Base-by-base conservation (phyloP, 768 basidiomycete genomes). In the Trametes punicea region DNA sequence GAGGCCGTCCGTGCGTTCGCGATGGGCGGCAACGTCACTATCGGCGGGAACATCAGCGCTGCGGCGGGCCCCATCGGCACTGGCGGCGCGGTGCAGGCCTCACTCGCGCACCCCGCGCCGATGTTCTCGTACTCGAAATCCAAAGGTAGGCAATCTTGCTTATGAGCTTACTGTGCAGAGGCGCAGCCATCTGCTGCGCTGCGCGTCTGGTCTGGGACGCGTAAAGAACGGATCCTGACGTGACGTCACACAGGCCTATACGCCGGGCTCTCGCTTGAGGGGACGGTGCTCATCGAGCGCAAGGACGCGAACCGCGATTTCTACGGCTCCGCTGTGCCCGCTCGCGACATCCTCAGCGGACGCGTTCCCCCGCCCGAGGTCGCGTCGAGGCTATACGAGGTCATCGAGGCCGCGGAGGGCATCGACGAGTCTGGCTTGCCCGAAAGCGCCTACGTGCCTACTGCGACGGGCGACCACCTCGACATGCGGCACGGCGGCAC, bases 71-170 rank as follows among this genome's bases (percentile, higher is more conserved):
- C 95, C 0, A 88, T 98, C 56, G 96, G 95, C 1, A 97, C 96
- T 0, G 95, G 95, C 4, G 96, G 90, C 3, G 88, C 90, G 56
- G 83, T 97, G 0, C 87, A 93, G 64, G 84, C 93, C 1, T 85
- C 83, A 2, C 76, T 96, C 38, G 92, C 93, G 4, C 92, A 95
- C 71, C 96, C 96, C 0, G 86, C 95, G 18, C 94, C 94, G 4
- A 95, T 98, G 91, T 99, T 97, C 73, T 93, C 90, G 59, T 96
- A 97, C 70, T 94, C 92, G 9, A 91, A 94, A 72, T 94, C 92
- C 11, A 95, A 93, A 74, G 93, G 93, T 92, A 63, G 55, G 81
- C 67, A 18, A 10, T 34, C 9, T 4, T 36, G 31, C 10, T 33
- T 9, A 23, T 27, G 6, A 9, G 34, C 31, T 23, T 26, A 31